A percentile compares a stretch with the other conserved stretches of the same genome.
These are phyloP conservation scores for Calonectria pseudoturangicola DNA, from an alignment of 2,329 filamentous ascomycete species.

Conservation along the genomic window DNA sequence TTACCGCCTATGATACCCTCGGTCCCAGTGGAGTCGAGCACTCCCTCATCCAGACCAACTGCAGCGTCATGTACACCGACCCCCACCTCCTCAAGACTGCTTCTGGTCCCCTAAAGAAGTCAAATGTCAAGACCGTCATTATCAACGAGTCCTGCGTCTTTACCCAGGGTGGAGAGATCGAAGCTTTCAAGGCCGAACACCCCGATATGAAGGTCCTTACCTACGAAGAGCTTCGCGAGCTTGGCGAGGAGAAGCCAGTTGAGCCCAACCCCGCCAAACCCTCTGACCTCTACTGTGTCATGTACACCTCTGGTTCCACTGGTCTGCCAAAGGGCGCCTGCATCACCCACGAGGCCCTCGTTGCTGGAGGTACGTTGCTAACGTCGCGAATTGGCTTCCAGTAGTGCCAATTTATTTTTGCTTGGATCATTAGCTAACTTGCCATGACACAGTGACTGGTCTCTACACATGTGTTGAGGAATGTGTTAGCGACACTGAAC, in stretches of 20 bases:
- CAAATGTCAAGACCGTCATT: conserved; percentile 75
- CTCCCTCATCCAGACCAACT: conserved; percentile 87
- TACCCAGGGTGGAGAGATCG: conserved; percentile 69
- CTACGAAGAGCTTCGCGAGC: conserved; percentile 72
- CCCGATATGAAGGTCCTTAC: conserved; percentile 72
- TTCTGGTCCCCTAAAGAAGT: conserved; percentile 72
- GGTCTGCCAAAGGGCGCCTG: conserved; percentile 92
- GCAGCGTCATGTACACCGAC: conserved; percentile 90
- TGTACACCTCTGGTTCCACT: conserved; percentile 93
- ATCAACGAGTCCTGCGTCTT: conserved; percentile 77
- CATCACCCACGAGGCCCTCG: conserved; percentile 85
- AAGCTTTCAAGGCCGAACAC: conserved; percentile 74
- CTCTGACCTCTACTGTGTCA: conserved; percentile 88
- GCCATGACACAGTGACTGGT: conserved; percentile 77
- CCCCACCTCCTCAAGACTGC: conserved; percentile 83
- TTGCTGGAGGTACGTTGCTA: conserved; percentile 78
- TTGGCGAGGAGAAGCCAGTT: conserved; percentile 80
- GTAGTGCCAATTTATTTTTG: background rate
- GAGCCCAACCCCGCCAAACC: conserved; percentile 83
- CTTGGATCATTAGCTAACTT: conserved; percentile 45
- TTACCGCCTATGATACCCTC: conserved; percentile 96
- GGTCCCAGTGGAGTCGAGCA: conserved; percentile 89
- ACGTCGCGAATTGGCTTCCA: background rate
- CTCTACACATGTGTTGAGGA: conserved; percentile 85
- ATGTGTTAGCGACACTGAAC: conserved; percentile 85